Evolutionary conservation across 352 stramenopile genomes (phyloP), one percentile per base, ranked within the genome.

Genomic region (Pythium vanterpoolii): DNA sequence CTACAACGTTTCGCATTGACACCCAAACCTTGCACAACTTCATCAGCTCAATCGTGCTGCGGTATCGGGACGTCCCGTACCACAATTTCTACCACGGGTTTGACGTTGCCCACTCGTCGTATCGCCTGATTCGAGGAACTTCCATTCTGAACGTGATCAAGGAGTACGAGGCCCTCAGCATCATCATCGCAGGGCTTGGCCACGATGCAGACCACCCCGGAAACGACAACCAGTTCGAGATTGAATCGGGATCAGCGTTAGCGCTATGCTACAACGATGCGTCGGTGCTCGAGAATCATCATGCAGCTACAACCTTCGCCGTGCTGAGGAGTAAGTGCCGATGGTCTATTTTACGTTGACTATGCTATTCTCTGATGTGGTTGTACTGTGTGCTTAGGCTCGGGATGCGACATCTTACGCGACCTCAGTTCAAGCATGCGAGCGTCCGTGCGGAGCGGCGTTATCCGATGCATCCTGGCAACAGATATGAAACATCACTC

Each of bases 261-360:
- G 89, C 89, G 7, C 67, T 96, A 14, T 89, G 80, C 49, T 96
- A 97, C 78, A 96, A 96, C 56, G 87, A 97, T 64, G 79, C 87
- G 13, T 93, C 84, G 3, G 89, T 97, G 23, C 73, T 96, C 1
- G 89, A 96, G 66, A 96, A 94, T 26, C 83, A 96, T 57, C 87
- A 96, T 52, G 75, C 81, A 31, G 82, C 82, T n/a, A 86, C 71
- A 13, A 93, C 84, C 0, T 95, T 93, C 31, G 55, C 63, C 8
- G 74, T 91, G 11, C 64, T 95, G 13, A 67, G 61, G 64, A 60
- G 76, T 80, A 30, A 11, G 19, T 31, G 5, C 40, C 21, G n/a
- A 16, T 46, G 31, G 11, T 56, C 39, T 27, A 4, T 49, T 60
- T 28, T 23, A 6, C 14, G 40, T 18, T 46, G 40, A 27, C 27